These are phyloP conservation scores for Hippophae gyantsensis DNA, from an alignment of 306 rosid genomes.

Conservation along the genomic window DNA sequence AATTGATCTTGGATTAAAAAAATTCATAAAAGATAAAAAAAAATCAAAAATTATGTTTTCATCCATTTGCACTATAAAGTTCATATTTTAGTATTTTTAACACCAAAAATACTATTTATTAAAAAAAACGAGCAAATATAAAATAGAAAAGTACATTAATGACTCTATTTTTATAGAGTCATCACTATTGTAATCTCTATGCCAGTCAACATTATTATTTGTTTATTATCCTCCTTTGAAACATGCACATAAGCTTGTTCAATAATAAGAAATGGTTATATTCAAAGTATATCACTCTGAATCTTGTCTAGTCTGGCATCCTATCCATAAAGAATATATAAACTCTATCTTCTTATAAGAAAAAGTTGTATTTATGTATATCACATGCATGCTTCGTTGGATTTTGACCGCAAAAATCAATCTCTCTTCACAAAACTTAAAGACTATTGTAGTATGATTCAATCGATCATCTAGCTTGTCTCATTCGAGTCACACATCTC, in stretches of 20 bases:
- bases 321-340: neutral
- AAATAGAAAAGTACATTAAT: too few species aligned
- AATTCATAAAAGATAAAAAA: too few species aligned
- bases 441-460: slow-evolving; percentile 4
- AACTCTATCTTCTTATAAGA: neutral
- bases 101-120: too few species aligned
- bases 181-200: neutral
- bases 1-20: too few species aligned
- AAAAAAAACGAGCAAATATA: too few species aligned
- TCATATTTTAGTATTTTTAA: too few species aligned
- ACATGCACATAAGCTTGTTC: slow-evolving; percentile 9
- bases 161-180: too few species aligned
- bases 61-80: too few species aligned
- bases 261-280: neutral
- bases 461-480: neutral
- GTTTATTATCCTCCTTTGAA: neutral
- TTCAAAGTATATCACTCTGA: neutral
- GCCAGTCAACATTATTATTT: neutral
- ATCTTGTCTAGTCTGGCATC: neutral
- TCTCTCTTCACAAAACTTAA: neutral
- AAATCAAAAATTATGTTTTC: too few species aligned
- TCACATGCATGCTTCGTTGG: neutral
- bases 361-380: neutral
- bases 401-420: neutral
- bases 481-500: neutral